Evolutionary conservation across 495 filamentous ascomycete species (phyloP).

Genomic region (Pyrenopolyporus hunteri): DNA sequence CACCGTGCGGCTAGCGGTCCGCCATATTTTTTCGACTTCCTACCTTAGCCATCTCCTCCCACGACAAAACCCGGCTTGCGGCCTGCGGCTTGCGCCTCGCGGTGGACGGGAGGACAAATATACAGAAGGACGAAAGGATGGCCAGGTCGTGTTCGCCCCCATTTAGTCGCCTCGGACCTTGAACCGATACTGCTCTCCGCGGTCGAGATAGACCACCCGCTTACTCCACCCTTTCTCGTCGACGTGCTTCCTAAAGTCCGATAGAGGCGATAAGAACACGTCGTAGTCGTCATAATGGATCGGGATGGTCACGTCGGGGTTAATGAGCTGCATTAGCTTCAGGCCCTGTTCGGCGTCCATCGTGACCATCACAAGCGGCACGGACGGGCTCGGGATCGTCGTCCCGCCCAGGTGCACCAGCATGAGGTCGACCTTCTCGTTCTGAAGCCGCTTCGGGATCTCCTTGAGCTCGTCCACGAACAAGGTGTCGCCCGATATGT

Average conservation of each 20-base stretch:
- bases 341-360: slow-evolving; percentile 73
- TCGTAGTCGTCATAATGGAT: slow-evolving; percentile 75
- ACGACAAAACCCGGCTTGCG: too few species aligned
- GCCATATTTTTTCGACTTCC: slow-evolving; percentile 3
- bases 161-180: slow-evolving; percentile 46
- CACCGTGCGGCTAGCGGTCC: not conserved
- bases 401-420: slow-evolving; percentile 71
- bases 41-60: too few species aligned
- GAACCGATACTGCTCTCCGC: slow-evolving; percentile 65
- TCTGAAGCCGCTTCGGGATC: slow-evolving; percentile 55
- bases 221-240: slow-evolving; percentile 55
- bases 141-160: not conserved
- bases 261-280: slow-evolving; percentile 63
- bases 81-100: too few species aligned
- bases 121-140: too few species aligned
- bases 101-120: too few species aligned
- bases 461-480: slow-evolving; percentile 66
- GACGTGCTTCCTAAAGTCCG: slow-evolving; percentile 66
- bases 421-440: slow-evolving; percentile 69
- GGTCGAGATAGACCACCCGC: slow-evolving; percentile 67
- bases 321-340: slow-evolving; percentile 62
- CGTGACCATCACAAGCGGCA: slow-evolving; percentile 70
- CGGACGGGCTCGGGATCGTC: slow-evolving; percentile 62
- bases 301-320: slow-evolving; percentile 70
- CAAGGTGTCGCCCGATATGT: slow-evolving; percentile 77